Conservation (phyloP, 1,139 yeast genomes). For the Magnusiomyces paraingens region DNA sequence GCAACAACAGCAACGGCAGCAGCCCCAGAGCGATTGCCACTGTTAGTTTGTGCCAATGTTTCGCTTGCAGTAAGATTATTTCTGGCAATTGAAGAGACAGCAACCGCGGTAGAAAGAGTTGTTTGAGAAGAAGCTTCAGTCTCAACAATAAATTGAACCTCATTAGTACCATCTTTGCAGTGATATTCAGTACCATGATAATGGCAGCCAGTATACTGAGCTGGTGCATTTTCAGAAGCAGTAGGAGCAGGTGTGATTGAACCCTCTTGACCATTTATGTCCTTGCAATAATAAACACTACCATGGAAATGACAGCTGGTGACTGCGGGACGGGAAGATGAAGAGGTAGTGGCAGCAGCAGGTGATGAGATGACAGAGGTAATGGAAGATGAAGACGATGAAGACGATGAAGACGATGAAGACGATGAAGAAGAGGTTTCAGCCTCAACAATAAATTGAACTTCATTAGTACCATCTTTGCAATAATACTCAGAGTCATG, state of each 20-base stretch:
- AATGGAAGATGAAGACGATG: background rate
- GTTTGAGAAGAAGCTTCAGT: constrained; percentile 4
- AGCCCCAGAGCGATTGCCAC: too few relatives aligned
- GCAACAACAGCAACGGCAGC: too few relatives aligned
- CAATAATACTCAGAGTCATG: constrained; percentile 33
- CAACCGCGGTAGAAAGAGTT: too few relatives aligned
- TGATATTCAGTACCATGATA: constrained; percentile 29
- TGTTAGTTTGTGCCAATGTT: too few relatives aligned
- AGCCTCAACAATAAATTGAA: constrained; percentile 26
- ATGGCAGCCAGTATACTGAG: constrained; percentile 33
- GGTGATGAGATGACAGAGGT: background rate
- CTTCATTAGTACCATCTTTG: constrained; percentile 26
- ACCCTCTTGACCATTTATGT: constrained; percentile 33
- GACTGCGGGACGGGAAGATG: background rate
- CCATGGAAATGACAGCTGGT: constrained; percentile 33
- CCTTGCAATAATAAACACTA: constrained; percentile 27
- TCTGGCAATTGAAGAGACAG: too few relatives aligned
- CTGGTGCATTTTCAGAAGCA: constrained; percentile 21
- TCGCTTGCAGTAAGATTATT: too few relatives aligned
- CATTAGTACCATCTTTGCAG: constrained; percentile 28
- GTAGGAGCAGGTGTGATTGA: constrained; percentile 17
- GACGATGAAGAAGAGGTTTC: background rate
- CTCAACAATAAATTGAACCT: constrained; percentile 28
- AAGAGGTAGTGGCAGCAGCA: background rate
- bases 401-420: background rate